phyloP scores from a whole-genome alignment of 805 yeast species.

The Hanseniaspora lindneri region DNA sequence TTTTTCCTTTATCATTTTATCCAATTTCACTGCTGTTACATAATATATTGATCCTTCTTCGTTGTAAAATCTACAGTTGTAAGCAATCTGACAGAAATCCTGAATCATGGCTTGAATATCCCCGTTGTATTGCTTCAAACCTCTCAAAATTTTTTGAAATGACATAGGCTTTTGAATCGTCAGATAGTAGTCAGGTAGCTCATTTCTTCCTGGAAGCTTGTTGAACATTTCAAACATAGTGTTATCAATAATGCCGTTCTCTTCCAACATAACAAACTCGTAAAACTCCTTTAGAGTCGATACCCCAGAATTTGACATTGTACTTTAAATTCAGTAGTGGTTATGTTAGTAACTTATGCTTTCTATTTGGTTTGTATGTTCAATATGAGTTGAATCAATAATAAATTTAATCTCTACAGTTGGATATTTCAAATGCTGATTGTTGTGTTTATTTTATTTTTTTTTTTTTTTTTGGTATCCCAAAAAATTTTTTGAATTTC shows the following conservation, averaged over 20 bases:
- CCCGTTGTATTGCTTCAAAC: slow-evolving; percentile 41
- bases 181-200: slow-evolving; percentile 65
- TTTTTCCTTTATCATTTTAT: slow-evolving; percentile 35
- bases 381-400: too few relatives aligned
- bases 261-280: neutral
- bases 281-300: neutral
- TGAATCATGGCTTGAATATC: slow-evolving; percentile 53
- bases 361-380: too few relatives aligned
- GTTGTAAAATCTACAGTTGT: slow-evolving; percentile 84
- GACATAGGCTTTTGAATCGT: slow-evolving; percentile 73
- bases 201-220: slow-evolving; percentile 52
- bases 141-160: slow-evolving; percentile 54
- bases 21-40: slow-evolving; percentile 38
- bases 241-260: neutral
- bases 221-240: slow-evolving; percentile 19
- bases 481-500: too few relatives aligned
- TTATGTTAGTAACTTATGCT: neutral
- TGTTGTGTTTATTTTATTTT: too few relatives aligned
- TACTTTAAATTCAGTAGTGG: too few relatives aligned
- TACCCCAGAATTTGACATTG: neutral
- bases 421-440: too few relatives aligned
- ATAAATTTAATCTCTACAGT: too few relatives aligned
- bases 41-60: slow-evolving; percentile 56
- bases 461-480: too few relatives aligned
- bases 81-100: slow-evolving; percentile 72